Evolutionary conservation across 257 asterid species (phyloP).

Genomic region (Haberlea rhodopensis): DNA sequence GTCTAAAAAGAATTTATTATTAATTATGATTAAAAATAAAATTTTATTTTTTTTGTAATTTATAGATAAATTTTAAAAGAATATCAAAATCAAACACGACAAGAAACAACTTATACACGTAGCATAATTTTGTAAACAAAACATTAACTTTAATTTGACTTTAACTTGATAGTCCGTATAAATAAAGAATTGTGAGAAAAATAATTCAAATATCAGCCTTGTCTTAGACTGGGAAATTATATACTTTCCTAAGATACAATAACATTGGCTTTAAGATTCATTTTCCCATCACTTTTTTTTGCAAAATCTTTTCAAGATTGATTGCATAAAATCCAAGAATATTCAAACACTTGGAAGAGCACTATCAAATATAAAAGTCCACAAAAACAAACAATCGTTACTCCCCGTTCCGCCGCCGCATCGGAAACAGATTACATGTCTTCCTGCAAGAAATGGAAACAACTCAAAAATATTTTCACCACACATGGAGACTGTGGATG

Average conservation of each 20-base stretch:
- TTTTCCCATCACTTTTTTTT: background rate
- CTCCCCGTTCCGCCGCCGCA: background rate
- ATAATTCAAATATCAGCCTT: background rate
- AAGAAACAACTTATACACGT: no score
- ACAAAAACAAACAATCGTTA: no score
- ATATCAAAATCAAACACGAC: no score
- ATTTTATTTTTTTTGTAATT: no score
- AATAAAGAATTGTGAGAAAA: background rate
- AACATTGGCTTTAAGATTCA: background rate
- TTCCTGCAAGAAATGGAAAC: conserved; percentile 18
- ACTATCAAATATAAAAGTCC: no score
- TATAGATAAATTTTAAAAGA: no score
- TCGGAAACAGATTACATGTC: background rate
- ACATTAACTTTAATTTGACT: background rate
- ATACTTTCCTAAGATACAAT: background rate
- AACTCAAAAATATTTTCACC: conserved; percentile 26
- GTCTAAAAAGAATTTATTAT: no score
- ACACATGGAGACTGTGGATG: conserved; percentile 30
- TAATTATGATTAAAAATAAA: no score
- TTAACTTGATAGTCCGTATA: background rate
- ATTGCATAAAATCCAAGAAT: background rate
- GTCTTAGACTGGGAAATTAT: background rate
- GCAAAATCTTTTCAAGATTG: background rate
- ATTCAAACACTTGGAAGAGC: no score
- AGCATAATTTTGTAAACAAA: background rate